These are phyloP conservation scores for Nepenthes alata DNA, from an alignment of 179 eudicot species.

Conservation along the genomic window DNA sequence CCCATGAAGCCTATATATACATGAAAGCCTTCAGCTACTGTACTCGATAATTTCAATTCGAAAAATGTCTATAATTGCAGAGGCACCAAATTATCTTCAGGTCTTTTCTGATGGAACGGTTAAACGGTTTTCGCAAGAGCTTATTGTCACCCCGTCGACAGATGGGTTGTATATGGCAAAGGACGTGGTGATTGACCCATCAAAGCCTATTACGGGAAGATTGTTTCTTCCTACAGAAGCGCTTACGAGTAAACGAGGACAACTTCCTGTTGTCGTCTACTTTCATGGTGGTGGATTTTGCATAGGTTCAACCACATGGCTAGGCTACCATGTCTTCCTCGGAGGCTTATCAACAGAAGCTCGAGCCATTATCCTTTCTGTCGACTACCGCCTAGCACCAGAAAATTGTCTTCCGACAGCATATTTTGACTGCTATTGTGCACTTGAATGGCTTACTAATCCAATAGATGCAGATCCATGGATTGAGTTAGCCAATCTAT, in stretches of 20 bases:
- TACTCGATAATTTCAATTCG: no score
- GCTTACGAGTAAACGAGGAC: background rate
- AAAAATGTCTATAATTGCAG: constrained; percentile 41
- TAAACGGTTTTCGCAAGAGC: constrained; percentile 37
- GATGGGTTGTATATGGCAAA: constrained; percentile 27
- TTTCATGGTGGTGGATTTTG: constrained; percentile 17
- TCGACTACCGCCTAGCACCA: constrained; percentile 77
- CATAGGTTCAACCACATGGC: constrained; percentile 69
- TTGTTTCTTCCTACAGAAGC: constrained; percentile 29
- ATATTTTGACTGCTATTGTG: constrained; percentile 37
- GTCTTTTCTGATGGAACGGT: constrained; percentile 47
- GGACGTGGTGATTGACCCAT: constrained; percentile 36
- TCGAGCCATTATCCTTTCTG: constrained; percentile 31
- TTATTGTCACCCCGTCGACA: constrained; percentile 19
- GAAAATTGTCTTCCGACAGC: constrained; percentile 57
- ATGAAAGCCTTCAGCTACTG: no score
- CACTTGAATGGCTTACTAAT: constrained; percentile 43
- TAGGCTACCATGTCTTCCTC: constrained; percentile 48
- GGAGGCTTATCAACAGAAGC: constrained; percentile 35
- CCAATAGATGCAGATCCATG: constrained; percentile 22
- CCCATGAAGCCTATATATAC: no score
- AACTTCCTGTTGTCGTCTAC: constrained; percentile 42
- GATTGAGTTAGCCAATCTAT: constrained; percentile 36
- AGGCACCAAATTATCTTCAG: constrained; percentile 46
- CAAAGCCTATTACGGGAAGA: constrained; percentile 42